These are phyloP conservation scores for Marsdenia floribunda DNA, from an alignment of 257 asterid species.

Conservation along the genomic window DNA sequence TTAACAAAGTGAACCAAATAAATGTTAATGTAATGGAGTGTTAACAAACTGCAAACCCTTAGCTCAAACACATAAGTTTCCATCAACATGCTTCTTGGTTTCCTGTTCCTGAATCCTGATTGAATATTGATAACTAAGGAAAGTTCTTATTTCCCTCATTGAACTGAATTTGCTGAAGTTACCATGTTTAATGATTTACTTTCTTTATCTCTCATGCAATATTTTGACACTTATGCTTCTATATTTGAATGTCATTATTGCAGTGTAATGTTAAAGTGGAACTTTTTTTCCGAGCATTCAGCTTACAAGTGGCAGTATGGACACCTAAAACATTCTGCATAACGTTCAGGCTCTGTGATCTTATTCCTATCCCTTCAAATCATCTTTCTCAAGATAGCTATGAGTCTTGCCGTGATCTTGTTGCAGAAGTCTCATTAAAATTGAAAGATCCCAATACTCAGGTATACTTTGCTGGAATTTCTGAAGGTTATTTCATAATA, in stretches of 20 bases:
- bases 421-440: conserved; percentile 56
- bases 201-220: not conserved
- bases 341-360: conserved; percentile 56
- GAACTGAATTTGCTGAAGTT: not conserved
- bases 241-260: conserved; percentile 13
- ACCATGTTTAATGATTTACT: not conserved
- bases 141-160: not conserved
- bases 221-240: not conserved
- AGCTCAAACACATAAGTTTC: not conserved
- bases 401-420: conserved; percentile 52
- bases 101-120: not conserved
- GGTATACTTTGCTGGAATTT: conserved; percentile 31
- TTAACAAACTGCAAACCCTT: not conserved
- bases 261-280: conserved; percentile 80
- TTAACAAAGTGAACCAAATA: not conserved
- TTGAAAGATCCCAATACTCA: conserved; percentile 83
- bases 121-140: too few relatives aligned
- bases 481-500: too few relatives aligned
- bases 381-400: conserved; percentile 48
- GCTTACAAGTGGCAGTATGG: conserved; percentile 45
- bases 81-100: not conserved
- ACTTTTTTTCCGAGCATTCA: conserved; percentile 68
- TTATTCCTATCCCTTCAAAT: conserved; percentile 27
- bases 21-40: not conserved
- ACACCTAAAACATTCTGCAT: conserved; percentile 53